Evolutionary conservation across 306 rosid species (phyloP).

Genomic region (Gleditsia sinensis): DNA sequence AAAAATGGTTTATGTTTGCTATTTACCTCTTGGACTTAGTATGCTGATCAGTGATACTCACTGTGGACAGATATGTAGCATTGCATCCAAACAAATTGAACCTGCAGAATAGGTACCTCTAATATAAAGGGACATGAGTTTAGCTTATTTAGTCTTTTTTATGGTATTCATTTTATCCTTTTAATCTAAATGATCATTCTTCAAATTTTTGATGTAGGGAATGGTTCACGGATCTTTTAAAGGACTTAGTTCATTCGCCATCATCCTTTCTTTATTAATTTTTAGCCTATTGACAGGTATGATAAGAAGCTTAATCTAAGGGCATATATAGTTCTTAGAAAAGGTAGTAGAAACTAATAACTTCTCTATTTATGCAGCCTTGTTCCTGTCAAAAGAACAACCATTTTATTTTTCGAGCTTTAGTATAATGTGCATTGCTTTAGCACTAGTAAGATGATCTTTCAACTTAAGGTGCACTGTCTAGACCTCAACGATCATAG

Average conservation of each 20-base stretch:
- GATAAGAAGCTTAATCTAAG: background rate
- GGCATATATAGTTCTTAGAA: background rate
- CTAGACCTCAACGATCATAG: too few relatives aligned
- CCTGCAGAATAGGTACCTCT: conserved; percentile 81
- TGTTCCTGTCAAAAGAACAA: conserved; percentile 39
- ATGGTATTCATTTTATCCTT: too few relatives aligned
- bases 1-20: background rate
- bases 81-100: conserved; percentile 88
- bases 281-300: conserved; percentile 69
- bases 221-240: conserved; percentile 69
- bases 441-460: conserved; percentile 44
- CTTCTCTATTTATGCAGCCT: conserved; percentile 43
- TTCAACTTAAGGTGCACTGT: background rate
- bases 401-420: conserved; percentile 7
- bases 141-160: too few relatives aligned
- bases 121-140: too few relatives aligned
- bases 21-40: background rate
- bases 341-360: conserved; percentile 3
- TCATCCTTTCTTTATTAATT: conserved; percentile 56
- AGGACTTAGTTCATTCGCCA: conserved; percentile 64
- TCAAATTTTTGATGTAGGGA: conserved; percentile 42
- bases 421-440: conserved; percentile 9
- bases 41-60: conserved; percentile 14
- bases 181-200: background rate
- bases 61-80: conserved; percentile 71